A percentile compares a stretch with the other conserved stretches of the same genome.
Evolutionary conservation across 2,329 filamentous ascomycete species (phyloP).

Genomic region (Penicillium sp.): DNA sequence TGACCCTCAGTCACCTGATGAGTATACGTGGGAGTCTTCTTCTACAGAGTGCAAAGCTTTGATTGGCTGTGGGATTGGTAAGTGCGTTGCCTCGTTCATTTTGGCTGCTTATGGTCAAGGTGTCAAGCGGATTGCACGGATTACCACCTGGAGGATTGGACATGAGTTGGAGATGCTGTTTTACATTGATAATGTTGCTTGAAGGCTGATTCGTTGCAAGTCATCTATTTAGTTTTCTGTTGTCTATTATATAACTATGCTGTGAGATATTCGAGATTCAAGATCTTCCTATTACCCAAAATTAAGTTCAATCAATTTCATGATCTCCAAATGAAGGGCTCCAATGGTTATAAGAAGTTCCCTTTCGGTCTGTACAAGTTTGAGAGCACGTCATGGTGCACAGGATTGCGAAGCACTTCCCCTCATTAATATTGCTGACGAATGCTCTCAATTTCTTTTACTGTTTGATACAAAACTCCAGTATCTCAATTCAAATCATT

Average conservation of each 20-base stretch:
- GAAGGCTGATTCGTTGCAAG: neutral
- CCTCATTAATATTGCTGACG: neutral
- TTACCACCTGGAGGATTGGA: neutral
- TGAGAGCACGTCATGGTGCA: neutral
- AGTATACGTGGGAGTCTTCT: conserved; percentile 1
- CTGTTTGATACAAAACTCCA: neutral
- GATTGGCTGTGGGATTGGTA: conserved; percentile 11
- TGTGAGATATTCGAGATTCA: neutral
- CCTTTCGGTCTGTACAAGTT: neutral
- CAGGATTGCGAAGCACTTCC: neutral
- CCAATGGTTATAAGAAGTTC: too few relatives aligned
- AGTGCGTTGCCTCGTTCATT: conserved; percentile 1
- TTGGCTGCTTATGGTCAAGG: conserved; percentile 8
- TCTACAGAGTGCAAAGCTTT: conserved; percentile 3
- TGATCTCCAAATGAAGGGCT: too few relatives aligned
- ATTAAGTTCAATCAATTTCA: too few relatives aligned
- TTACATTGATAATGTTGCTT: neutral
- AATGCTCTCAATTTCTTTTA: neutral
- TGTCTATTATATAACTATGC: neutral
- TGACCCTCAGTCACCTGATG: too few relatives aligned
- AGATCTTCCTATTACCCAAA: neutral
- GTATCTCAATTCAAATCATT: neutral
- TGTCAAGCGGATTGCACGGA: conserved; percentile 3
- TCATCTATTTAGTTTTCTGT: neutral
- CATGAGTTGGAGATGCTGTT: neutral